Percentiles rank a stretch among this genome's conserved stretches.
Conservation (phyloP, 176 grass and related monocot species). For the Musa itinerans region DNA sequence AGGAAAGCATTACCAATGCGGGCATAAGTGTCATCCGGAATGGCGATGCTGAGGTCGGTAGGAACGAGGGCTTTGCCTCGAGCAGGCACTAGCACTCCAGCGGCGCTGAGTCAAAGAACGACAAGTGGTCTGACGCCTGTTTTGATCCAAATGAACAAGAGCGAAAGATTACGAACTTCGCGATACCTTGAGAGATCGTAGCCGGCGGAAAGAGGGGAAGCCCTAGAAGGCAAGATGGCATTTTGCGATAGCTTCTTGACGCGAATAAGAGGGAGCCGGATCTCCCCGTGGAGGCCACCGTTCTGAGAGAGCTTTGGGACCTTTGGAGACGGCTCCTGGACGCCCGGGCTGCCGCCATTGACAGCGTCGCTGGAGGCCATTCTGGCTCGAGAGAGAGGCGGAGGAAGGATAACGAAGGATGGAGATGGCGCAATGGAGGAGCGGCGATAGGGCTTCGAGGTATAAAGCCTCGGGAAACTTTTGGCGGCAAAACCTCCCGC, state of each 20-base stretch:
- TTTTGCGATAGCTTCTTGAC: constrained; percentile 83
- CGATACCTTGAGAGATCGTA: constrained; percentile 87
- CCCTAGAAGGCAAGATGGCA: constrained; percentile 56
- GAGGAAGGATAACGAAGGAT: not conserved
- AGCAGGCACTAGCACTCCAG: constrained; percentile 42
- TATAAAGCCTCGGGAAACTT: constrained; percentile 23
- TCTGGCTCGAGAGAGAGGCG: not conserved
- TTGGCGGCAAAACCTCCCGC: not conserved
- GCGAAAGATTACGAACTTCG: too few relatives aligned
- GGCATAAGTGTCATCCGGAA: constrained; percentile 83
- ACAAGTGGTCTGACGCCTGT: not conserved
- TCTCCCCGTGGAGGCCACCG: not conserved
- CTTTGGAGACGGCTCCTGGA: constrained; percentile 48
- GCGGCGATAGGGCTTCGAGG: not conserved
- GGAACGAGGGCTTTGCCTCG: constrained; percentile 69
- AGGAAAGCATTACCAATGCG: constrained; percentile 45
- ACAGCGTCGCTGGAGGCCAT: constrained; percentile 27
- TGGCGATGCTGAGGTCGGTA: constrained; percentile 69
- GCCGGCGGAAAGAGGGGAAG: constrained; percentile 63
- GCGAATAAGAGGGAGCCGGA: constrained; percentile 31
- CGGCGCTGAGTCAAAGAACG: constrained; percentile 29
- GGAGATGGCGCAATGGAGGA: not conserved
- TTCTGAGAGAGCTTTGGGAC: constrained; percentile 27
- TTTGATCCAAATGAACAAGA: not conserved
- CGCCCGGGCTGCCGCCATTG: constrained; percentile 7